Conservation (phyloP, 2,329 filamentous ascomycete genomes). For the Gremmenia infestans region DNA sequence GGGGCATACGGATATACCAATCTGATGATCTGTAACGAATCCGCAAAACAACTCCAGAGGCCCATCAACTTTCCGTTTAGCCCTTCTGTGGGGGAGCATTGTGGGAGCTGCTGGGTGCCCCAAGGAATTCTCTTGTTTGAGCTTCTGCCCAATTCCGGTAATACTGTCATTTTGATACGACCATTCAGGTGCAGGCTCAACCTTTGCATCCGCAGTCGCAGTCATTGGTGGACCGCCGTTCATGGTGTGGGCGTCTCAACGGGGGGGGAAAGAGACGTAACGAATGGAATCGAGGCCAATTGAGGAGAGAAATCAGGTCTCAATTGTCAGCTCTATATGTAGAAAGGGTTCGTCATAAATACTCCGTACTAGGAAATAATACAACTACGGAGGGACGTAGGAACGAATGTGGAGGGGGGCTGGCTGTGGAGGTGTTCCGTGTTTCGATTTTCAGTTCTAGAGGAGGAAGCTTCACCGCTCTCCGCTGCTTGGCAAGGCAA, state of each 20-base stretch:
- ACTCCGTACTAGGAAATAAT: not conserved
- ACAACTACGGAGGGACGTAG: not conserved
- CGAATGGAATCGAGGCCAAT: conserved; percentile 16
- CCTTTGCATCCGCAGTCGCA: conserved; percentile 11
- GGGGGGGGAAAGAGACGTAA: not conserved
- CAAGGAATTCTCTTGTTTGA: conserved; percentile 3
- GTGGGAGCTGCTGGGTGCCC: conserved; percentile 10
- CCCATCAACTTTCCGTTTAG: conserved; percentile 58
- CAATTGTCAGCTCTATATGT: not conserved
- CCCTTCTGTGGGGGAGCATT: conserved; percentile 37
- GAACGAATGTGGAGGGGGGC: not conserved
- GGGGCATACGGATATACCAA: conserved; percentile 51
- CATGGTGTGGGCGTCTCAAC: conserved; percentile 14
- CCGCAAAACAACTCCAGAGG: conserved; percentile 55
- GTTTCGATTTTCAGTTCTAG: not conserved
- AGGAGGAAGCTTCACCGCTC: not conserved
- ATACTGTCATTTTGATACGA: conserved; percentile 14
- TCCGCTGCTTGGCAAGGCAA: not conserved
- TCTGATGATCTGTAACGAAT: conserved; percentile 75
- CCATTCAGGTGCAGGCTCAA: conserved; percentile 16
- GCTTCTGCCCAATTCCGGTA: conserved; percentile 16
- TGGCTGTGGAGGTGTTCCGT: not conserved
- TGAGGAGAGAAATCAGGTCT: conserved; percentile 2
- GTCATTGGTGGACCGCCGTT: conserved; percentile 10
- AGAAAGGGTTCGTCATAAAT: not conserved